phyloP scores from a whole-genome alignment of 2,329 filamentous ascomycete genomes.

The Aspergillus jensenii region DNA sequence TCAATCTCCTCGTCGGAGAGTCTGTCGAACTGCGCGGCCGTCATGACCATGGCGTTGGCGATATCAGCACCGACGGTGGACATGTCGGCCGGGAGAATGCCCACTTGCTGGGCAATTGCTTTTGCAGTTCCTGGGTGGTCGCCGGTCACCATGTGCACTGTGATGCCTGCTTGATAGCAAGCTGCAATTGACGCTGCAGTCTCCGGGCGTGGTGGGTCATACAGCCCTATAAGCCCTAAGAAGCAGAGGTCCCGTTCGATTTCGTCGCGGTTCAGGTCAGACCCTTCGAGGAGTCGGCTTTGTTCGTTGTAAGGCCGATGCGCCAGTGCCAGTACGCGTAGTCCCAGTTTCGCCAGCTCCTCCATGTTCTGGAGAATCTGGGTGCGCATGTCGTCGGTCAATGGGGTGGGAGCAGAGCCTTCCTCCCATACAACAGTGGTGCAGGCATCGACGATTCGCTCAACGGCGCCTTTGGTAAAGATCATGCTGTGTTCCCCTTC shows the following conservation, averaged over 20 bases:
- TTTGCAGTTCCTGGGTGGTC: conserved; percentile 77
- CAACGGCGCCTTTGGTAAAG: conserved; percentile 58
- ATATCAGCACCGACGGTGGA: conserved; percentile 60
- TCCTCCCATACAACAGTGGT: conserved; percentile 47
- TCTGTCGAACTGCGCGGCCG: conserved; percentile 75
- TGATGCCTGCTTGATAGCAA: conserved; percentile 72
- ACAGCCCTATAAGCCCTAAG: conserved; percentile 79
- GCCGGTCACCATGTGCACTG: conserved; percentile 81
- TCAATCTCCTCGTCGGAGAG: conserved; percentile 74
- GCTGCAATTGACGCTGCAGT: conserved; percentile 70
- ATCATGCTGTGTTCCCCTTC: conserved; percentile 28
- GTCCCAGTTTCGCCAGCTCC: conserved; percentile 62
- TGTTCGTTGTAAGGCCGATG: conserved; percentile 32
- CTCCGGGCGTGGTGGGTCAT: conserved; percentile 81
- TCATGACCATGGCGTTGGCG: conserved; percentile 67
- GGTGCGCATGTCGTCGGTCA: conserved; percentile 56
- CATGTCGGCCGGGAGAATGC: conserved; percentile 68
- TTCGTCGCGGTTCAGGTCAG: conserved; percentile 49
- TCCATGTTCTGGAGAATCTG: conserved; percentile 69
- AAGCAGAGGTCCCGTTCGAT: conserved; percentile 71
- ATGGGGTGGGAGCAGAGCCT: conserved; percentile 32
- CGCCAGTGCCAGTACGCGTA: conserved; percentile 68
- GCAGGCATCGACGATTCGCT: conserved; percentile 66
- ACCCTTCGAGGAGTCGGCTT: conserved; percentile 10
- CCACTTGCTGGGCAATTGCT: conserved; percentile 77